Evolutionary conservation across 2,329 filamentous ascomycete genomes (phyloP).

Genomic region (Calonectria crousiana): DNA sequence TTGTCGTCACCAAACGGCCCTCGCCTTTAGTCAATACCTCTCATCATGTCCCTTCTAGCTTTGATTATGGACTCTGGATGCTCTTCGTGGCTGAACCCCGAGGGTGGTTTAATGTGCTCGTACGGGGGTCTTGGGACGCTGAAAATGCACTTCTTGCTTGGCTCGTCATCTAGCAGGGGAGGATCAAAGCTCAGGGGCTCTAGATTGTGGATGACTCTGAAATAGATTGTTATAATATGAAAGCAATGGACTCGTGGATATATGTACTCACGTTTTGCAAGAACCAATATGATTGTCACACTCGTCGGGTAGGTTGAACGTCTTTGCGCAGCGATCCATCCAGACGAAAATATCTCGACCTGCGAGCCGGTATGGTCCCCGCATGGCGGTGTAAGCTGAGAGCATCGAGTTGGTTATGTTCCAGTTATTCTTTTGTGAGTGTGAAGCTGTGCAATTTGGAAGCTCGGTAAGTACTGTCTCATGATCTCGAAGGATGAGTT

Average conservation of each 20-base stretch:
- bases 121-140: slow-evolving; percentile 23
- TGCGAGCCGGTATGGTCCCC: slow-evolving; percentile 41
- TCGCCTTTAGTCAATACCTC: not conserved
- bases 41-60: not conserved
- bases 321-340: slow-evolving; percentile 33
- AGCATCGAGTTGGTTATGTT: slow-evolving; percentile 43
- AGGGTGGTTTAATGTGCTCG: slow-evolving; percentile 13
- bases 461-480: not conserved
- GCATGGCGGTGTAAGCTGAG: slow-evolving; percentile 50
- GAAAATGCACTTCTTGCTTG: slow-evolving; percentile 8
- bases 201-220: slow-evolving; percentile 16
- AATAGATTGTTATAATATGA: not conserved
- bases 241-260: too few species aligned
- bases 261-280: slow-evolving; percentile 21
- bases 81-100: not conserved
- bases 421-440: slow-evolving; percentile 31
- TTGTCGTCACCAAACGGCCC: not conserved
- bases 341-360: slow-evolving; percentile 45
- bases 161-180: slow-evolving; percentile 7
- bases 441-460: slow-evolving; percentile 12
- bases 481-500: slow-evolving; percentile 13
- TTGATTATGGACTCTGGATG: slow-evolving; percentile 6
- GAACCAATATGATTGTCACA: not conserved
- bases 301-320: slow-evolving; percentile 4
- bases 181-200: slow-evolving; percentile 24